These are phyloP conservation scores for Penicillium rolfsii DNA, from an alignment of 2,329 filamentous ascomycete genomes.

Conservation along the genomic window DNA sequence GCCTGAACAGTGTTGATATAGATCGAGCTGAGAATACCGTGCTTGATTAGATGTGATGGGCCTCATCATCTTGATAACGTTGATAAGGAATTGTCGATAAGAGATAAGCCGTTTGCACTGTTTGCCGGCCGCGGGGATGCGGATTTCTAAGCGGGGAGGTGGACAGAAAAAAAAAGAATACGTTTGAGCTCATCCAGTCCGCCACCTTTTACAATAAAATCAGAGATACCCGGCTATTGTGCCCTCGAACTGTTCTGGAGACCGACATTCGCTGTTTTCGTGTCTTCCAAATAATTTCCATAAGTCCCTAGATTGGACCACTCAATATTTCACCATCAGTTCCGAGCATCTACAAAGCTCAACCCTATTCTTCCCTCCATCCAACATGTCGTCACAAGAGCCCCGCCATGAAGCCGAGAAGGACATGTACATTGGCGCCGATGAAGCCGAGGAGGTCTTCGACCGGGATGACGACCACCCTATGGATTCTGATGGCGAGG, in stretches of 20 bases:
- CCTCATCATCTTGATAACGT: background rate
- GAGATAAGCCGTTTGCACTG: conserved; percentile 23
- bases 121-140: conserved; percentile 28
- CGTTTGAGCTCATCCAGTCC: conserved; percentile 13
- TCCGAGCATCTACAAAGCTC: background rate
- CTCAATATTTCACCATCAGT: background rate
- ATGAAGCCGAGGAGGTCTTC: conserved; percentile 79
- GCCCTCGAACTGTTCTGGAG: background rate
- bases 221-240: conserved; percentile 2
- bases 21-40: background rate
- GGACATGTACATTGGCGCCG: conserved; percentile 72
- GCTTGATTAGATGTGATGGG: background rate
- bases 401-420: conserved; percentile 60
- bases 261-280: background rate
- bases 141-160: conserved; percentile 34
- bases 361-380: conserved; percentile 13
- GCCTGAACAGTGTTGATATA: background rate
- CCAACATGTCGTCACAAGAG: conserved; percentile 42
- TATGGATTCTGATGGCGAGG: conserved; percentile 75
- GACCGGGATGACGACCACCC: conserved; percentile 68
- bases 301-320: background rate
- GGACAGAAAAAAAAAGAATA: conserved; percentile 27
- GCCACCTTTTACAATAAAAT: conserved; percentile 7
- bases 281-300: background rate
- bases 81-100: background rate